These are phyloP conservation scores for Podospora comata DNA, from an alignment of 495 filamentous ascomycete species.

Conservation along the genomic window DNA sequence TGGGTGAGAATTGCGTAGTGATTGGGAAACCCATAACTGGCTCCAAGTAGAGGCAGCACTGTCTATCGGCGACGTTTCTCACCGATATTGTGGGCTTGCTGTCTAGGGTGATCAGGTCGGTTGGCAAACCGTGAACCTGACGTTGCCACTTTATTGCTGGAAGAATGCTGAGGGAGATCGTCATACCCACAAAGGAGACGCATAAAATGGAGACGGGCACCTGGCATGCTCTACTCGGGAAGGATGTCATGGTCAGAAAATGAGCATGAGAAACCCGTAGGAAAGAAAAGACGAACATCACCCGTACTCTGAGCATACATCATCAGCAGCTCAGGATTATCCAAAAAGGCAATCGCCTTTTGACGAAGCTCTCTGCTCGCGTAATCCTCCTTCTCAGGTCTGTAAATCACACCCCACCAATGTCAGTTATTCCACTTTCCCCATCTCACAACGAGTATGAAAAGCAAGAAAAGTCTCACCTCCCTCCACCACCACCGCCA, in stretches of 20 bases:
- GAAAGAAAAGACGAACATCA: slow-evolving; percentile 36
- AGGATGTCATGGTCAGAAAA: not conserved
- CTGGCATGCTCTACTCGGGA: slow-evolving; percentile 39
- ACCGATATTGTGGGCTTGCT: not conserved
- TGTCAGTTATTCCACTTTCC: not conserved
- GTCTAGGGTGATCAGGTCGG: not conserved
- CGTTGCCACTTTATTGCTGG: not conserved
- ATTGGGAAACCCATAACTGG: too few relatives aligned
- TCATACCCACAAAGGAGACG: slow-evolving; percentile 49
- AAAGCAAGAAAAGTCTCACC: slow-evolving; percentile 10
- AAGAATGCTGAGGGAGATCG: slow-evolving; percentile 21
- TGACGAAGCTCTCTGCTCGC: slow-evolving; percentile 35
- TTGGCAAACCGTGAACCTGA: not conserved
- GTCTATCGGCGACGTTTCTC: not conserved
- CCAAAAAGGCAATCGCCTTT: slow-evolving; percentile 44
- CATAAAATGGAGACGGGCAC: slow-evolving; percentile 48
- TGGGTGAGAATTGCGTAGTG: too few relatives aligned
- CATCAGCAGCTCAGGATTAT: slow-evolving; percentile 52
- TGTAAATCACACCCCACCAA: not conserved
- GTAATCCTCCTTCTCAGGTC: slow-evolving; percentile 30
- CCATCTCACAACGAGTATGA: not conserved
- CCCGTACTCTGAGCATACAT: slow-evolving; percentile 49
- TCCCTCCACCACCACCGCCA: slow-evolving; percentile 16
- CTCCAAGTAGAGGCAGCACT: too few relatives aligned
- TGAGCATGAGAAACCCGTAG: not conserved